Base-by-base conservation (phyloP, 1,139 yeast genomes). In the Taiozyma onychis region DNA sequence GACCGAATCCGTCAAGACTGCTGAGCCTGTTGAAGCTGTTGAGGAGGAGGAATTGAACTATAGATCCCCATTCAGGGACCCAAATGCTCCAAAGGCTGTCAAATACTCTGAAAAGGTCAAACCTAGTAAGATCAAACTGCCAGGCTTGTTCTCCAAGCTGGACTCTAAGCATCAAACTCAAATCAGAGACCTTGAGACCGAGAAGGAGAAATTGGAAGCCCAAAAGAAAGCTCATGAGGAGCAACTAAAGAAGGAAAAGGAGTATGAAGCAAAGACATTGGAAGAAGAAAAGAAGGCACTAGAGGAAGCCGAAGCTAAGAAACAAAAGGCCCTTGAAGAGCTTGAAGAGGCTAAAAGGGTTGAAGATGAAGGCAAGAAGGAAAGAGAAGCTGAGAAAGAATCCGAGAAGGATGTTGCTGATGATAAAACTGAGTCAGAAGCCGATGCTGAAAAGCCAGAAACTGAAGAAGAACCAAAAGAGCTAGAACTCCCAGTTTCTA, bases 11-110 rank as follows among this genome's bases (percentile, higher is more conserved):
- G 3, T 27, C 18, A 30, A 24, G 39, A 30, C 39, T 3, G 47
- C 41, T 24, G 30, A 34, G 6, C 32, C 43, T n/a, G 18, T 39
- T 34, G 37, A 34, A 28, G 39, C 37, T 21, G 43, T 26, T 39
- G 49, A 48, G 34, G 50, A 44, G 26, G 49, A 44, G 3, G 48
- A 44, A 35, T 44, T 48, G 16, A 41, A 45, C 21, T 55, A 55
- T 35, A 47, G 48, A 37, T 55, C 58, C 3, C 58, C 58, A 27
- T 55, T 55, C 39, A 55, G 58, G 53, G 34, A 39, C n/a, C 21
- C 16, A 14, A 11, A 39, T 3, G 9, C 47, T 3, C 27, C 32
- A 16, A 41, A 37, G 13, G 11, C 26, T 8, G 13, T 32, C 24
- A 44, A 41, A 14, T 18, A 41, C 10, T 32, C 50, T 14, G 45